A percentile compares a stretch with the other conserved stretches of the same genome.
These are phyloP conservation scores for Lipomyces sp. DNA, from an alignment of 805 yeast species.

Conservation along the genomic window DNA sequence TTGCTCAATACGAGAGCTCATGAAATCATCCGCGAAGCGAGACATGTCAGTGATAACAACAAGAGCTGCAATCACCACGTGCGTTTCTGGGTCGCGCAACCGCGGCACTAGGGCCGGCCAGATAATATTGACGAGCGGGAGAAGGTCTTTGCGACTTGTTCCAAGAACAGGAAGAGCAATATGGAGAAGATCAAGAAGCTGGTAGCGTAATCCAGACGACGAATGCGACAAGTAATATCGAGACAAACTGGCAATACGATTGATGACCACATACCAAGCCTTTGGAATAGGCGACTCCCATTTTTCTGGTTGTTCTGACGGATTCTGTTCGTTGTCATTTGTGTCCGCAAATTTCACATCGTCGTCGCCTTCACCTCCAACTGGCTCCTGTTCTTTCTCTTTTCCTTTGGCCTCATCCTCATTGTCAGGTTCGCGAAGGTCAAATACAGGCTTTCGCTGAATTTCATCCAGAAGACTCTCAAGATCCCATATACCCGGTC, in stretches of 20 bases:
- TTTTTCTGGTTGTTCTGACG: conserved; percentile 36
- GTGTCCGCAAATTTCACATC: conserved; percentile 37
- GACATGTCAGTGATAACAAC: conserved; percentile 34
- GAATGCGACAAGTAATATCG: conserved; percentile 67
- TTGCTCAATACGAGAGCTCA: conserved; percentile 35
- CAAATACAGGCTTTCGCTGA: conserved; percentile 33
- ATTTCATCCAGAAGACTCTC: conserved; percentile 31
- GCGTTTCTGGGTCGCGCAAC: conserved; percentile 36
- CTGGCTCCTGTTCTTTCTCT: background rate
- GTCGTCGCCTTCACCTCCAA: conserved; percentile 38
- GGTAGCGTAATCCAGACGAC: conserved; percentile 54
- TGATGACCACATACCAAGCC: conserved; percentile 54
- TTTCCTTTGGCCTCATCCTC: conserved; percentile 8
- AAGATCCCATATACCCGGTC: conserved; percentile 27
- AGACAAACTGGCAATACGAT: conserved; percentile 64
- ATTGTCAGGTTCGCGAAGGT: conserved; percentile 23
- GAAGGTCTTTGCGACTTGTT: conserved; percentile 44
- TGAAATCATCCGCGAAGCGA: conserved; percentile 37
- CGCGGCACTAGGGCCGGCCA: conserved; percentile 48
- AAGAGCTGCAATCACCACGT: conserved; percentile 36
- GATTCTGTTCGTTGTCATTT: too few relatives aligned
- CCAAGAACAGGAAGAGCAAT: conserved; percentile 53
- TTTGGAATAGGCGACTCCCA: conserved; percentile 73
- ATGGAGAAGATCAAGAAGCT: conserved; percentile 51
- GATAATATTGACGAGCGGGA: conserved; percentile 50